A percentile compares a stretch with the other conserved stretches of the same genome.
Evolutionary conservation across 106 monocot genomes (phyloP).

Genomic region (Gastrodia elata): DNA sequence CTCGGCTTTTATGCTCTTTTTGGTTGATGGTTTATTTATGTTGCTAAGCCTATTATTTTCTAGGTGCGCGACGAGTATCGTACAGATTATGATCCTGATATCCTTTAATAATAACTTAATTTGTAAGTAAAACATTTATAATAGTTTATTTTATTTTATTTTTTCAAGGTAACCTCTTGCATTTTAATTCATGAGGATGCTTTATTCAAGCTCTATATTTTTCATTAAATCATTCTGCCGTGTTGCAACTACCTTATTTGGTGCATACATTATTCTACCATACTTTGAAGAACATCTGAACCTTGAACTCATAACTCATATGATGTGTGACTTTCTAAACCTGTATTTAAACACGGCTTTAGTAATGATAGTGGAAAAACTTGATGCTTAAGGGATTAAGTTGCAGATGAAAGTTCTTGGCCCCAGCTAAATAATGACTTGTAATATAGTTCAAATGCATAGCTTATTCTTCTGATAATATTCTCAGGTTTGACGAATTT

Average conservation of each 20-base stretch:
- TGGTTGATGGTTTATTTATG: neutral
- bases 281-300: too few species aligned
- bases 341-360: too few species aligned
- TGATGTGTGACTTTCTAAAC: too few species aligned
- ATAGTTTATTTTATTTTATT: neutral
- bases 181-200: neutral
- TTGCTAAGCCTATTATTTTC: slow-evolving; percentile 16
- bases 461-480: neutral
- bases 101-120: slow-evolving; percentile 36
- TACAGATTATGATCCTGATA: slow-evolving; percentile 99
- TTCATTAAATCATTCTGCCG: neutral
- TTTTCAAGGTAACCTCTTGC: neutral
- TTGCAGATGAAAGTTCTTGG: neutral
- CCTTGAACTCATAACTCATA: too few species aligned
- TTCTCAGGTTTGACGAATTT: neutral
- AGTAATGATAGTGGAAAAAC: neutral
- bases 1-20: neutral
- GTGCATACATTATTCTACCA: too few species aligned
- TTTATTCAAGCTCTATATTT: neutral
- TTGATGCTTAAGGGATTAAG: neutral
- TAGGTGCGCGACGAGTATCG: slow-evolving; percentile 98
- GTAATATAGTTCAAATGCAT: neutral
- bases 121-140: neutral
- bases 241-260: too few species aligned
- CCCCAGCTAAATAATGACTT: neutral